phyloP scores from a whole-genome alignment of 306 rosid species.

The Trifolium fragiferum region DNA sequence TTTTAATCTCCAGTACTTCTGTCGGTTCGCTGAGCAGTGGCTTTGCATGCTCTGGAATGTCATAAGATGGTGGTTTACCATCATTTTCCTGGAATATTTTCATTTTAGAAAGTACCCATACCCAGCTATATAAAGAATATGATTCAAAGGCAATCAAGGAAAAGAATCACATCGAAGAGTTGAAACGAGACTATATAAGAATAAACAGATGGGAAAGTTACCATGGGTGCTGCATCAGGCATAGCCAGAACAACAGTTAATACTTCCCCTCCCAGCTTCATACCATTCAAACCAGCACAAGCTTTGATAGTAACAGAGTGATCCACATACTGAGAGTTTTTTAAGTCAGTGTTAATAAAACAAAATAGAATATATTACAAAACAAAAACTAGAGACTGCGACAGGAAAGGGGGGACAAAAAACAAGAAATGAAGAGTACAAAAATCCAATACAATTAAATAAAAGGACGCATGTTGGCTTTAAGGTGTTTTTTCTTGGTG shows the following conservation, averaged over 20 bases:
- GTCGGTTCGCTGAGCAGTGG: constrained; percentile 78
- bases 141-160: constrained; percentile 16
- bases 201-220: constrained; percentile 40
- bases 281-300: constrained; percentile 88
- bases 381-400: neutral
- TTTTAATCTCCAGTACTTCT: constrained; percentile 70
- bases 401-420: constrained; percentile 17
- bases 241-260: constrained; percentile 76
- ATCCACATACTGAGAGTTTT: constrained; percentile 71
- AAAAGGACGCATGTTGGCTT: too few species aligned
- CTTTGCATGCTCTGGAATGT: constrained; percentile 79
- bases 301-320: constrained; percentile 81
- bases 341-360: constrained; percentile 40
- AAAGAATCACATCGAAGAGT: constrained; percentile 29
- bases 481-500: too few species aligned
- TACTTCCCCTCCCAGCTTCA: constrained; percentile 79
- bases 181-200: constrained; percentile 19
- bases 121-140: constrained; percentile 17
- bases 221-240: constrained; percentile 58
- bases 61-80: constrained; percentile 56
- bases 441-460: too few species aligned
- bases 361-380: neutral
- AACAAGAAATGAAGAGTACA: neutral
- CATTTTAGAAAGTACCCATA: constrained; percentile 32
- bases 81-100: constrained; percentile 59